Evolutionary conservation across 2,329 filamentous ascomycete genomes (phyloP), one percentile per base, ranked within the genome.

Genomic region (Cladorrhinum sp.): DNA sequence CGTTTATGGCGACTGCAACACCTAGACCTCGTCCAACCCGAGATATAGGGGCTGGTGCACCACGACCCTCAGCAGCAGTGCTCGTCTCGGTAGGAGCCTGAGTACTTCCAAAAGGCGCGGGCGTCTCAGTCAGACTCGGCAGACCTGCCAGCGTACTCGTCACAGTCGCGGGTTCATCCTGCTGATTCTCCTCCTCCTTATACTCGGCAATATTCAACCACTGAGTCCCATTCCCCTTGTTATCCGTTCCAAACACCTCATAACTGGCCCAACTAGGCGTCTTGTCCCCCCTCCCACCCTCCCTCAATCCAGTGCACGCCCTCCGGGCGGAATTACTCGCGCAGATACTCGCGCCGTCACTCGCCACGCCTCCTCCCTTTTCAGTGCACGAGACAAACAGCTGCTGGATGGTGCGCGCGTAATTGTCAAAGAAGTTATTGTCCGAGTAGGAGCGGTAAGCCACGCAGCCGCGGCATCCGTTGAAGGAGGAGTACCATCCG

Each of bases 351-450:
- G 51, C 49, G 18, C 62, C 62, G 56, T 57, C 49, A 36, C 52
- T 57, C 2, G 4, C 4, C 21, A 64, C 28, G 6, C 48, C 54
- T 3, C 62, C 62, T 18, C 62, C 62, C 1, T 10, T n/a, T 23
- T 64, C 28, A 20, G 62, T 64, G 54, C 62, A 64, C 24, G 56
- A 59, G 18, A 57, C 56, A 10, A 64, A 59, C 18, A 64, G 59
- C 59, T 64, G 62, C 20, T 9, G 50, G 24, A 64, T 59, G 33
- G 50, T 49, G 21, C 52, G 53, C 53, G 62, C 49, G 14, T 59
- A 33, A 54, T 64, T 61, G 59, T 61, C 59, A 54, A 64, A 64
- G 59, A 64, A 64, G 48, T 59, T 54, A 48, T 59, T 12, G 53
- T 57, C 49, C 1, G 56, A 30, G 30, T 36, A 46, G n/a, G 55